Evolutionary conservation across 495 filamentous ascomycete species (phyloP).

Genomic region (Lasiosphaeris hirsuta): DNA sequence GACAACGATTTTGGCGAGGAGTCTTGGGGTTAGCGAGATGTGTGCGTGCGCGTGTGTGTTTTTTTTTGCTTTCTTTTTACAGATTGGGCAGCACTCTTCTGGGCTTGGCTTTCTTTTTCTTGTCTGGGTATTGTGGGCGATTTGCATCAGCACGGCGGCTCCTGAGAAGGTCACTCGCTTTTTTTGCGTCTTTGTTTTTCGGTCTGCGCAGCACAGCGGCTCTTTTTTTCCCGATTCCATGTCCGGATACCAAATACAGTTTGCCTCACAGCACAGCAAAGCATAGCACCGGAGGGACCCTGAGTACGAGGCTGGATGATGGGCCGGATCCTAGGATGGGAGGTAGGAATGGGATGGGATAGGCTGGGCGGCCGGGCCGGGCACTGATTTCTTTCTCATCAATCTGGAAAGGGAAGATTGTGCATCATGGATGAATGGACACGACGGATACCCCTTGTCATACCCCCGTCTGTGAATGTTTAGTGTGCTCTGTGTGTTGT

Average conservation of each 20-base stretch:
- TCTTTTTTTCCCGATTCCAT: conserved; percentile 12
- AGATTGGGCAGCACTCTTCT: conserved; percentile 21
- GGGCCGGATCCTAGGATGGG: conserved; percentile 5
- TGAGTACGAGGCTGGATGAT: conserved; percentile 7
- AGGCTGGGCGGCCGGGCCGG: neutral
- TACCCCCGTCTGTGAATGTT: conserved; percentile 12
- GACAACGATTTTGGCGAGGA: conserved; percentile 26
- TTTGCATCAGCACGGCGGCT: conserved; percentile 21
- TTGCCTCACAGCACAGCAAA: conserved; percentile 34
- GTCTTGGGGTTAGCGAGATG: conserved; percentile 16
- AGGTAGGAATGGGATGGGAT: conserved; percentile 1
- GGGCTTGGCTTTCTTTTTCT: conserved; percentile 4
- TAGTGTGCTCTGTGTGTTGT: conserved; percentile 8
- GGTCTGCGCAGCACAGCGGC: conserved; percentile 17
- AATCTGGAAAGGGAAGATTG: conserved; percentile 19
- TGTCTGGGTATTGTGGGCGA: conserved; percentile 9
- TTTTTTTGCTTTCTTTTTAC: conserved; percentile 9
- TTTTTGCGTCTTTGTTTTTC: conserved; percentile 7
- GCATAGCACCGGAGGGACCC: conserved; percentile 24
- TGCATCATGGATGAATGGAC: conserved; percentile 14
- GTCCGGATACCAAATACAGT: conserved; percentile 31
- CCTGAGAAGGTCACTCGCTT: conserved; percentile 19
- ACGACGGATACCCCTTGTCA: conserved; percentile 25
- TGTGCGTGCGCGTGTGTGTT: neutral
- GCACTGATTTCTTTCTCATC: conserved; percentile 9